These are phyloP conservation scores for Senna siamea DNA, from an alignment of 306 rosid genomes.

Conservation along the genomic window DNA sequence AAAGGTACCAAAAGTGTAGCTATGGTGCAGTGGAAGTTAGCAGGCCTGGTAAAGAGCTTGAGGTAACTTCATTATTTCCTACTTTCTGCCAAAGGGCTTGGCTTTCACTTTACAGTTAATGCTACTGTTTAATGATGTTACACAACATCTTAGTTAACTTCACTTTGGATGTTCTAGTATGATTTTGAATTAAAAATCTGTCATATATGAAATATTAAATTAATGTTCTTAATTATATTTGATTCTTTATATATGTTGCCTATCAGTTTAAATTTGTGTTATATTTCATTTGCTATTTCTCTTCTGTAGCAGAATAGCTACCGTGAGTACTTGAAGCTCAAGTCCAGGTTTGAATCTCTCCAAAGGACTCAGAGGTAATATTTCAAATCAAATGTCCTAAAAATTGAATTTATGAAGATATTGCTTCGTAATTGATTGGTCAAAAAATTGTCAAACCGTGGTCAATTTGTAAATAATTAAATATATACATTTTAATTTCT, in stretches of 20 bases:
- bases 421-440: too few species aligned
- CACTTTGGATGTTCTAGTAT: too few species aligned
- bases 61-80: slow-evolving; percentile 54
- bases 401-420: too few species aligned
- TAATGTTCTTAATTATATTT: neutral
- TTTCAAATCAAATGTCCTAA: too few species aligned
- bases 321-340: slow-evolving; percentile 91
- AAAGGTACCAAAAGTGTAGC: slow-evolving; percentile 64
- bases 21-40: slow-evolving; percentile 91
- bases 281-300: slow-evolving; percentile 22
- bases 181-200: too few species aligned
- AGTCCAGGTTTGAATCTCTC: slow-evolving; percentile 80
- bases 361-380: slow-evolving; percentile 88
- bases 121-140: neutral
- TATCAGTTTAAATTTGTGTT: slow-evolving; percentile 3
- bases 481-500: too few species aligned
- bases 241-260: neutral
- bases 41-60: slow-evolving; percentile 87
- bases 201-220: too few species aligned
- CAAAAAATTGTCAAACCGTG: too few species aligned
- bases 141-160: too few species aligned
- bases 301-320: slow-evolving; percentile 73
- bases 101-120: neutral
- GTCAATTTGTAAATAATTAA: too few species aligned
- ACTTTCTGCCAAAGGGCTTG: too few species aligned